Base-by-base conservation (phyloP, 2,329 filamentous ascomycete species). In the Thermoascus crustaceus region DNA sequence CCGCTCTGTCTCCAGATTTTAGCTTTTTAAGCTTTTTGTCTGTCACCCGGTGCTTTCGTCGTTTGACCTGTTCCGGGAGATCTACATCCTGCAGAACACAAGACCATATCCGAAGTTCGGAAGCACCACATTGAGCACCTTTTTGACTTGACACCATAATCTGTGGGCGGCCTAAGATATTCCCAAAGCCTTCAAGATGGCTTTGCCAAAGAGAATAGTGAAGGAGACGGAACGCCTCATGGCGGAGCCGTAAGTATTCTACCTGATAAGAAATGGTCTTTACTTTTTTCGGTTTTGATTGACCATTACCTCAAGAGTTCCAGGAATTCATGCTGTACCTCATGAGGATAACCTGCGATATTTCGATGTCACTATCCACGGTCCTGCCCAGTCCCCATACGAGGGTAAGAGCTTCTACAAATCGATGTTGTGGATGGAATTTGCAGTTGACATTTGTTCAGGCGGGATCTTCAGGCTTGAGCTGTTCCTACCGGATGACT, bases 151-250 rank as follows among this genome's bases (percentile, higher is more conserved):
- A 29, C 26, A 17, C 8, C 26, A 9, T 29, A 10, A 11, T 10
- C 13, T 16, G 13, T 29, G 13, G 7, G 14, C 26, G 4, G 26
- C 6, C n/a, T 10, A 17, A 16, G 13, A 13, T 7, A 5, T 44
- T 41, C 45, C 29, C 38, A 25, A 19, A 45, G 34, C 43, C 42
- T 37, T 41, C 39, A 49, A 48, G 41, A 64, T 64, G 85, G 80
- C 86, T 45, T 72, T 98, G 47, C 89, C 91, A 20, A 98, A 98
- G 73, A 76, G 91, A 58, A 98, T 98, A 57, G 76, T 96, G 57
- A 98, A 98, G 69, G 93, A 98, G 76, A 98, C 91, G 13, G 89
- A 98, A 69, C 81, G 91, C 57, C 76, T 98, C 50, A 88, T 94
- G 78, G 85, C 85, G 45, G 91, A 98, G 67, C 91, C 91, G 86